These are phyloP conservation scores for Anisogramma anomala DNA, from an alignment of 2,329 filamentous ascomycete species.

Conservation along the genomic window DNA sequence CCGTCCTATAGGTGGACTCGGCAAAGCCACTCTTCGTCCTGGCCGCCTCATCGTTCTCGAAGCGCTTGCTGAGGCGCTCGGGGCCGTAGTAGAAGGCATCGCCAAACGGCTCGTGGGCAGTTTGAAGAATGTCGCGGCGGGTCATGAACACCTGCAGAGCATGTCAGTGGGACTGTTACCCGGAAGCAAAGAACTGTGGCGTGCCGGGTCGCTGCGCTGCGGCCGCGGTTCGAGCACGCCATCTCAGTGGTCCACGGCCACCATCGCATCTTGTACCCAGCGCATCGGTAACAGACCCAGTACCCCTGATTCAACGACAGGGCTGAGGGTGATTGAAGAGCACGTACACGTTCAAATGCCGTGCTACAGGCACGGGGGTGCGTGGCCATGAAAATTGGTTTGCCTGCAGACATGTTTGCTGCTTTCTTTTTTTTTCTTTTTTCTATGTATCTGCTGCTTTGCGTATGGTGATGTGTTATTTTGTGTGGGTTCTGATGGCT, in stretches of 20 bases:
- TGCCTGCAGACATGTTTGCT: constrained; percentile 52
- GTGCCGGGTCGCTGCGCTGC: neutral
- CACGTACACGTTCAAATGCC: constrained; percentile 80
- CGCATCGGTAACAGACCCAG: neutral
- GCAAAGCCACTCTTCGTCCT: constrained; percentile 53
- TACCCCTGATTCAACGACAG: constrained; percentile 9
- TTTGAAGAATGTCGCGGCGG: constrained; percentile 65
- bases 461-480: neutral
- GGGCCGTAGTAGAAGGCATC: constrained; percentile 95
- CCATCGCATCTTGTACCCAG: constrained; percentile 3
- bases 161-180: neutral
- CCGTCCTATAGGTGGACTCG: constrained; percentile 60
- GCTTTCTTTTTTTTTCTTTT: neutral
- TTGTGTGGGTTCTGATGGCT: neutral
- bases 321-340: neutral
- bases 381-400: constrained; percentile 83
- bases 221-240: constrained; percentile 11
- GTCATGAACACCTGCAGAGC: constrained; percentile 89
- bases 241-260: constrained; percentile 6
- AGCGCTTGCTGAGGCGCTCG: constrained; percentile 72
- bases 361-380: constrained; percentile 94
- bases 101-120: constrained; percentile 90
- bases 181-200: neutral
- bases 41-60: constrained; percentile 51
- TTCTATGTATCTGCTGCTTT: neutral